phyloP scores from a whole-genome alignment of 73 alveolate species.

The Paraurostyla sp. region DNA sequence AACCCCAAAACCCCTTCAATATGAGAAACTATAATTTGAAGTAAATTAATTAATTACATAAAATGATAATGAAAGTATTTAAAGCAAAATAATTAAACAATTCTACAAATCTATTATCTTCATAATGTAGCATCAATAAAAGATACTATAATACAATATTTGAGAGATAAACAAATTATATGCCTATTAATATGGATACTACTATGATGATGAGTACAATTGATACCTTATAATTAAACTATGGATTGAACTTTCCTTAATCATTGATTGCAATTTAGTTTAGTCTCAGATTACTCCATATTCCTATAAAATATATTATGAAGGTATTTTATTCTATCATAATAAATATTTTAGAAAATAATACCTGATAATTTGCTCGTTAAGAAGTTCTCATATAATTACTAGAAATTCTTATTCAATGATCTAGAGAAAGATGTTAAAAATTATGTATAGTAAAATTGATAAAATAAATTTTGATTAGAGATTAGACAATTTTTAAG shows the following conservation, averaged over 20 bases:
- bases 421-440: background rate
- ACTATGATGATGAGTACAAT: conserved; percentile 1
- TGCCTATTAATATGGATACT: conserved; percentile 42
- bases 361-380: background rate
- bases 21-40: no score
- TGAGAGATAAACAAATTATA: conserved; percentile 42
- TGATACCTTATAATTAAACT: background rate
- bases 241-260: background rate
- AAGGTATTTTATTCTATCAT: background rate
- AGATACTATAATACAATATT: conserved; percentile 14
- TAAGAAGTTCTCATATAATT: background rate
- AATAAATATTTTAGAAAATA: background rate
- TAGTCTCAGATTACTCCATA: background rate
- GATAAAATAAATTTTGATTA: background rate
- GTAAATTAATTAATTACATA: no score
- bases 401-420: background rate
- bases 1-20: no score
- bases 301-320: conserved; percentile 3
- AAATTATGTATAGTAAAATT: background rate
- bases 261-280: background rate
- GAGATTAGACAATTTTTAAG: no score
- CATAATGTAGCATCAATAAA: background rate
- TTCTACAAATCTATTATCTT: background rate
- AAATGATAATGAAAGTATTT: background rate
- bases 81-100: background rate